Evolutionary conservation across 2,329 filamentous ascomycete genomes (phyloP), one percentile per base, ranked within the genome.

Genomic region (Trichoderma citrinoviride): DNA sequence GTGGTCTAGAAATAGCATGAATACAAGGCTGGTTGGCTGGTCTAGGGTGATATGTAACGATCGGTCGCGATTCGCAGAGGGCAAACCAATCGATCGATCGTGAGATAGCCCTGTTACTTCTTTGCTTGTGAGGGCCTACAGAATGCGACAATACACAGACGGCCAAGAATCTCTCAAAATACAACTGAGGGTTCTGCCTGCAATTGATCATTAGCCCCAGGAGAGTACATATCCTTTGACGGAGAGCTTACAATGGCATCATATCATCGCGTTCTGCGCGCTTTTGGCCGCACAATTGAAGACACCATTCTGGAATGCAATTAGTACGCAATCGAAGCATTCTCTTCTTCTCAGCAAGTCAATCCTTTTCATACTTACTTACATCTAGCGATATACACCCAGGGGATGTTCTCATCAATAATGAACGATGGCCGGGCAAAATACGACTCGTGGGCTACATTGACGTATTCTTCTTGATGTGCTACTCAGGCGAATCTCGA

Each of bases 401-500:
- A 19, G 58, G 65, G 65, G 60, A 66, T 19, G 40, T 66, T 46
- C 61, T 66, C 19, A 47, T 66, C 21, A 21, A 66, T 29, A 61
- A 53, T 15, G 44, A 64, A 21, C 60, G 65, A 7, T 66, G 65
- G 65, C 19, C 50, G 7, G 65, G 65, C 19, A 66, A 66, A 27
- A 52, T 66, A 8, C 65, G 65, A n/a, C 50, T 67, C 17, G 41
- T 67, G 17, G 65, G 61, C 15, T 68, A 53, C 40, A 56, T 67
- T 33, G 67, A 68, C 12, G 66, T 60, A 5, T 67, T 68, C 52
- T 65, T 68, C 61, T 52, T 68, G 14, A 68, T 68, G 41, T 67
- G 65, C 43, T 68, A 68, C 23, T 67, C 67, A 0, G 65, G 65
- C 8, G 67, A 68, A 41, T 67, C 67, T 29, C 61, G 67, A 5